A percentile compares a stretch with the other conserved stretches of the same genome.
phyloP scores from a whole-genome alignment of 2,329 filamentous ascomycete genomes.

The Alternaria alternata region DNA sequence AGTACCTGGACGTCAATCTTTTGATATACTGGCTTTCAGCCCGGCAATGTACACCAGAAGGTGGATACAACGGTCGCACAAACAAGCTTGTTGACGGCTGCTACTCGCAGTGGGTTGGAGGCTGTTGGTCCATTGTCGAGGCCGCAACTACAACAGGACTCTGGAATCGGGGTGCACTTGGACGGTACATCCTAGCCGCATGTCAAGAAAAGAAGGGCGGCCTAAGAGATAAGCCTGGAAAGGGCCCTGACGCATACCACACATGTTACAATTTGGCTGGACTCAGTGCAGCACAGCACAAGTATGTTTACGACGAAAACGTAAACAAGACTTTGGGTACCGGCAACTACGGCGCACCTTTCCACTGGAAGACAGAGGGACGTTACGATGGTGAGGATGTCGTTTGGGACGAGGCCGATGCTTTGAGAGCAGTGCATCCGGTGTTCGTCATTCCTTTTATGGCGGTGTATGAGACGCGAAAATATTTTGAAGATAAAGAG shows the following conservation, averaged over 20 bases:
- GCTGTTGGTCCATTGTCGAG: slow-evolving; percentile 91
- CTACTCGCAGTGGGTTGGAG: slow-evolving; percentile 97
- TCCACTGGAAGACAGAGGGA: slow-evolving; percentile 56
- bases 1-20: slow-evolving; percentile 78
- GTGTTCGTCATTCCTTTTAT: slow-evolving; percentile 83
- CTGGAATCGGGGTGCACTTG: slow-evolving; percentile 84
- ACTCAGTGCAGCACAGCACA: slow-evolving; percentile 81
- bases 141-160: slow-evolving; percentile 67
- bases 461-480: slow-evolving; percentile 69
- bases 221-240: slow-evolving; percentile 90
- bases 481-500: slow-evolving; percentile 69
- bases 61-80: slow-evolving; percentile 90
- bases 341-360: slow-evolving; percentile 49
- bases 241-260: slow-evolving; percentile 88
- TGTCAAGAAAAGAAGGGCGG: slow-evolving; percentile 84
- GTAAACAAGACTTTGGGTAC: slow-evolving; percentile 42
- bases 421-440: slow-evolving; percentile 77
- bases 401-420: slow-evolving; percentile 72
- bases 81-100: slow-evolving; percentile 99
- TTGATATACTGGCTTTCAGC: slow-evolving; percentile 89
- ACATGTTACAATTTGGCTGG: slow-evolving; percentile 91
- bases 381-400: slow-evolving; percentile 62
- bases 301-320: slow-evolving; percentile 57
- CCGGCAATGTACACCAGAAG: slow-evolving; percentile 88
- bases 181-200: slow-evolving; percentile 88